Evolutionary conservation across 306 rosid genomes (phyloP).

Genomic region (Chamaecrista fasciculata): DNA sequence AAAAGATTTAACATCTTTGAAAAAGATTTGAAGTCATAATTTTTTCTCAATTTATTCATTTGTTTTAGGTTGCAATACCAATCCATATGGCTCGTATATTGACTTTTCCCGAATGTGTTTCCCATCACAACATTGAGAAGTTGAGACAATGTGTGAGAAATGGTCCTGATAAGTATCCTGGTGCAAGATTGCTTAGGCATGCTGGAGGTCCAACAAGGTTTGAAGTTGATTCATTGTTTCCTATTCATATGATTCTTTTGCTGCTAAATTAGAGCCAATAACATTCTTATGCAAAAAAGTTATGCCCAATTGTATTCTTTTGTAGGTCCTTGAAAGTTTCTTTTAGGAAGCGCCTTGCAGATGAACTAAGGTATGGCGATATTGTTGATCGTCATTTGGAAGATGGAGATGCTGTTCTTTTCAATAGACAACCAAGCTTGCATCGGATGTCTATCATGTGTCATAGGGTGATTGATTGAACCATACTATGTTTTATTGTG

Average conservation of each 20-base stretch:
- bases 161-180: constrained; percentile 94
- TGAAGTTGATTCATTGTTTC: constrained; percentile 24
- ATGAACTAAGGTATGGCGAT: constrained; percentile 73
- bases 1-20: background rate
- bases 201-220: constrained; percentile 62
- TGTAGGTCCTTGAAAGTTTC: constrained; percentile 48
- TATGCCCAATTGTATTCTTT: constrained; percentile 29
- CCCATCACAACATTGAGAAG: constrained; percentile 83
- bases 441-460: constrained; percentile 98
- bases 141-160: constrained; percentile 85
- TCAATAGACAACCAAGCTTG: constrained; percentile 94
- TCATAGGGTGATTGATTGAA: constrained; percentile 70
- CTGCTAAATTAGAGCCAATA: background rate
- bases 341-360: constrained; percentile 60
- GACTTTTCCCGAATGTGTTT: constrained; percentile 87
- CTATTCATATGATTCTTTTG: background rate
- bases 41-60: constrained; percentile 24
- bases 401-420: constrained; percentile 92
- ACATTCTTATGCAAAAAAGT: constrained; percentile 23
- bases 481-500: background rate
- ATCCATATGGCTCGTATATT: constrained; percentile 85
- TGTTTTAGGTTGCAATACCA: constrained; percentile 85
- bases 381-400: constrained; percentile 91
- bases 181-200: constrained; percentile 61
- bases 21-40: background rate